These are phyloP conservation scores for Yamadazyma phyllophila DNA, from an alignment of 805 yeast species.

Conservation along the genomic window DNA sequence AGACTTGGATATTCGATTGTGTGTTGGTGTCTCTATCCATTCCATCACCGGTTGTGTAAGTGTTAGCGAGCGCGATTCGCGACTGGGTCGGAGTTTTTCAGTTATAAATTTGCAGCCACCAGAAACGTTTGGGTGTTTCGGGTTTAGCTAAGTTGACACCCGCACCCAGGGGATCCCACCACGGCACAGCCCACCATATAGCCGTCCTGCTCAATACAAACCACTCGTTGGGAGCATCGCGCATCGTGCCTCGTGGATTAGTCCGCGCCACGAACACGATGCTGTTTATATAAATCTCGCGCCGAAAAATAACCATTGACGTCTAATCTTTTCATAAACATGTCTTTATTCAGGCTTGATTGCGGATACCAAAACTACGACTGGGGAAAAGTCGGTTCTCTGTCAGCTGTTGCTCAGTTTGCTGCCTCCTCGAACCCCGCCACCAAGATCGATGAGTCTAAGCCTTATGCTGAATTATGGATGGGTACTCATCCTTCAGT, in stretches of 20 bases:
- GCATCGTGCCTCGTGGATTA: too few relatives aligned
- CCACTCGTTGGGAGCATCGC: too few relatives aligned
- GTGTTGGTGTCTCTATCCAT: slow-evolving; percentile 46
- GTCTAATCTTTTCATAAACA: slow-evolving; percentile 4
- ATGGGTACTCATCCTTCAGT: slow-evolving; percentile 98
- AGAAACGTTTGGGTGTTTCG: too few relatives aligned
- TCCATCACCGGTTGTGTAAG: neutral
- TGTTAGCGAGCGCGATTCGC: neutral
- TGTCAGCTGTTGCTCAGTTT: slow-evolving; percentile 86
- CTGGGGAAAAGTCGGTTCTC: slow-evolving; percentile 84
- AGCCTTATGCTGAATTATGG: slow-evolving; percentile 98
- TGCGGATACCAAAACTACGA: slow-evolving; percentile 76
- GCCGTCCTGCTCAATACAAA: too few relatives aligned
- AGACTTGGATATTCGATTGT: slow-evolving; percentile 46
- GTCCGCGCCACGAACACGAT: neutral
- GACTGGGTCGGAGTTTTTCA: too few relatives aligned
- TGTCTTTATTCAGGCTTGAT: slow-evolving; percentile 37
- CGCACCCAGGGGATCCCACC: too few relatives aligned
- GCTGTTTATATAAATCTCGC: neutral
- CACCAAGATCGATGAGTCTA: slow-evolving; percentile 60
- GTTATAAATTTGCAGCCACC: too few relatives aligned
- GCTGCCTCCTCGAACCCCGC: slow-evolving; percentile 67
- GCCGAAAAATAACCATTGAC: slow-evolving; percentile 3
- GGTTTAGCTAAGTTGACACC: too few relatives aligned
- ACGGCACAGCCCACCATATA: too few relatives aligned